These are phyloP conservation scores for Didymella keratinophila DNA, from an alignment of 2,329 filamentous ascomycete genomes.

Conservation along the genomic window DNA sequence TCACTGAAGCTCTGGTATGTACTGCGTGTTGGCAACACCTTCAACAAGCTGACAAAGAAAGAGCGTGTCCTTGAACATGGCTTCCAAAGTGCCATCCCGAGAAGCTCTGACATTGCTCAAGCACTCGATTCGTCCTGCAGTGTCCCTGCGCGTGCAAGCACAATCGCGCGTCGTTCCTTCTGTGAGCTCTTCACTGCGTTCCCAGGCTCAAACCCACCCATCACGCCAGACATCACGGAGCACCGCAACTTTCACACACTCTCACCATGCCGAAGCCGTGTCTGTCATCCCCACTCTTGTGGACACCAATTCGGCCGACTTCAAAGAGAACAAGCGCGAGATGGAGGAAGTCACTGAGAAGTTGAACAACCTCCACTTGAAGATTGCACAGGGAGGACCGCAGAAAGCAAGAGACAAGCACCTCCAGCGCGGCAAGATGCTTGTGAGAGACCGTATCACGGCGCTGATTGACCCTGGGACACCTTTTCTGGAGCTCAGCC, in stretches of 20 bases:
- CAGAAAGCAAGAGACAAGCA: constrained; percentile 89
- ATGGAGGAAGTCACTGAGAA: constrained; percentile 77
- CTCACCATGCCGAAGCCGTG: constrained; percentile 82
- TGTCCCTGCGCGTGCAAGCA: constrained; percentile 30
- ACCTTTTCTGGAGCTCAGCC: constrained; percentile 90
- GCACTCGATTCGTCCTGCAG: constrained; percentile 38
- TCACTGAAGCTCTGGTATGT: constrained; percentile 6
- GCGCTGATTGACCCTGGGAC: constrained; percentile 88
- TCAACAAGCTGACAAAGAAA: constrained; percentile 14
- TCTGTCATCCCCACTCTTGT: constrained; percentile 79
- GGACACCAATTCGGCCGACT: constrained; percentile 79
- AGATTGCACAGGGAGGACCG: constrained; percentile 77
- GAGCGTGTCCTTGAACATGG: constrained; percentile 37
- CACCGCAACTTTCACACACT: constrained; percentile 81
- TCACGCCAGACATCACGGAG: constrained; percentile 26
- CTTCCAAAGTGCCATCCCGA: constrained; percentile 45
- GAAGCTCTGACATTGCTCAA: constrained; percentile 47
- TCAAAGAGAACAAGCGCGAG: constrained; percentile 78
- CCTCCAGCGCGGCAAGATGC: constrained; percentile 87
- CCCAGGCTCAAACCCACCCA: constrained; percentile 24
- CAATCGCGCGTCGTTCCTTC: constrained; percentile 34
- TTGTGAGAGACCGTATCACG: constrained; percentile 87
- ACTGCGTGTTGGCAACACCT: background rate
- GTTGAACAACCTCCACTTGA: constrained; percentile 73
- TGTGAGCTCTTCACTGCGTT: constrained; percentile 23